phyloP scores from a whole-genome alignment of 441 rosid species.

The Euphorbia celastroides region DNA sequence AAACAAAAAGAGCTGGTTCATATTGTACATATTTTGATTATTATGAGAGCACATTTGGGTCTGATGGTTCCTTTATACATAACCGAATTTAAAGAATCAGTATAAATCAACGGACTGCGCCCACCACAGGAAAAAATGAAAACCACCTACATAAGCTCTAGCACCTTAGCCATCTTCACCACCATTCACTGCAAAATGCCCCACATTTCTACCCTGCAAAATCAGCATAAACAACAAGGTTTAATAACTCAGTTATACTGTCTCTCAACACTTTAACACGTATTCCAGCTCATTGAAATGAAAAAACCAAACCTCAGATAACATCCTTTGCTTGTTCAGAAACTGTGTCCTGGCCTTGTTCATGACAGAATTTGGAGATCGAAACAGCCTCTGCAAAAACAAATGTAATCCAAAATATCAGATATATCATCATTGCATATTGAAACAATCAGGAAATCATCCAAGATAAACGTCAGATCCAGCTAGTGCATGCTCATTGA shows the following conservation, averaged over 20 bases:
- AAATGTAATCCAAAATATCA: background rate
- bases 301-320: constrained; percentile 40
- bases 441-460: background rate
- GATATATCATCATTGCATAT: too few relatives aligned
- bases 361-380: constrained; percentile 64
- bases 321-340: constrained; percentile 77
- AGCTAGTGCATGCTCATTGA: too few relatives aligned
- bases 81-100: background rate
- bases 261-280: too few relatives aligned
- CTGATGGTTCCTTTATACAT: too few relatives aligned
- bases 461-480: background rate
- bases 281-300: background rate
- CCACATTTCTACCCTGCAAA: constrained; percentile 40
- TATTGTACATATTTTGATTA: too few relatives aligned
- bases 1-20: too few relatives aligned
- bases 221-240: background rate
- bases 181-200: constrained; percentile 33
- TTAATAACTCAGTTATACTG: too few relatives aligned
- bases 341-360: constrained; percentile 86
- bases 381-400: constrained; percentile 44
- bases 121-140: background rate
- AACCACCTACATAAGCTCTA: background rate
- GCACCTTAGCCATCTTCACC: constrained; percentile 21
- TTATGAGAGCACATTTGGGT: background rate
- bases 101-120: background rate